These are phyloP conservation scores for Fusarium marasasianum DNA, from an alignment of 2,329 filamentous ascomycete genomes.

Conservation along the genomic window DNA sequence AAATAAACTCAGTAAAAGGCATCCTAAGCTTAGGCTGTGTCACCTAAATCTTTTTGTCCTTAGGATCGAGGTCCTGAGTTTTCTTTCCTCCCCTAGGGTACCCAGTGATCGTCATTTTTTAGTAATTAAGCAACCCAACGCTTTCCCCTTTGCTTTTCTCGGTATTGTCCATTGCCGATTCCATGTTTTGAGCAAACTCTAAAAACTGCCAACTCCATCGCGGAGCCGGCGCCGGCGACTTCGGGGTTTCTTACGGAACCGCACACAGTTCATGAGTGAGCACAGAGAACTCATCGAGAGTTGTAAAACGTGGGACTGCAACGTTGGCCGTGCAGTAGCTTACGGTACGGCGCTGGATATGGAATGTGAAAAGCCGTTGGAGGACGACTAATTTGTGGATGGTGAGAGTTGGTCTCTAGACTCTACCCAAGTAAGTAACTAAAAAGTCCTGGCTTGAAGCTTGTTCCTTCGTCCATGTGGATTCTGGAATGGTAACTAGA, in stretches of 20 bases:
- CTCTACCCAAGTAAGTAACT: too few species aligned
- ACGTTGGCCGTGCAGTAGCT: slow-evolving; percentile 10
- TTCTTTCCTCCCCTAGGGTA: neutral
- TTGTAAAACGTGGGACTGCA: slow-evolving; percentile 17
- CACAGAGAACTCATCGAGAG: slow-evolving; percentile 13
- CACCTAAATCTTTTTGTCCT: too few species aligned
- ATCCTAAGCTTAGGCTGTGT: too few species aligned
- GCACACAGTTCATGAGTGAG: neutral
- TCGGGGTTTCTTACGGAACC: slow-evolving; percentile 10
- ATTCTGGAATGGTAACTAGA: neutral
- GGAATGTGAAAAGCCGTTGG: slow-evolving; percentile 8
- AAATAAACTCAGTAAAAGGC: too few species aligned
- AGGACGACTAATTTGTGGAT: neutral
- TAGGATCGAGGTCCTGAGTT: too few species aligned
- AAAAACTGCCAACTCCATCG: slow-evolving; percentile 1
- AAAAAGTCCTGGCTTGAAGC: neutral
- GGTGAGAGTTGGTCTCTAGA: neutral
- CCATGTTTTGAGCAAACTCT: slow-evolving; percentile 28
- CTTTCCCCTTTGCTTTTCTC: neutral
- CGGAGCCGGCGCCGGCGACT: neutral
- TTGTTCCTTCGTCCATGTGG: neutral
- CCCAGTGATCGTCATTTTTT: neutral
- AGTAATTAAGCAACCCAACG: neutral
- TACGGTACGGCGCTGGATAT: neutral
- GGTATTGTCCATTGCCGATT: neutral